Conservation (phyloP, 768 basidiomycete genomes). For the Trametes cinnabarina region DNA sequence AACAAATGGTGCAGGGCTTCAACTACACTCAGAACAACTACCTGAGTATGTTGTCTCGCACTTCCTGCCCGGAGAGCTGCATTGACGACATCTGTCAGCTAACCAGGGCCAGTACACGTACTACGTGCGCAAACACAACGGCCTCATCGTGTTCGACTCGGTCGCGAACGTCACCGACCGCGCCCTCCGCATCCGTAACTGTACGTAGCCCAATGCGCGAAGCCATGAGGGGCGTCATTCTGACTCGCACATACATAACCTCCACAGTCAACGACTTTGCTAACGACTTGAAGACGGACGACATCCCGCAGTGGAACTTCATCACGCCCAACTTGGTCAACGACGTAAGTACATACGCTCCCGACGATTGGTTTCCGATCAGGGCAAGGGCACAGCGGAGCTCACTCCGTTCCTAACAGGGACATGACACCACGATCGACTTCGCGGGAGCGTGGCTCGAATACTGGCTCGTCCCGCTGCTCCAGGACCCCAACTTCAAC, state of each 20-base stretch:
- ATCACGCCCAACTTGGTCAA: slow-evolving; percentile 61
- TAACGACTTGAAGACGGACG: slow-evolving; percentile 47
- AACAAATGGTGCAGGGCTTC: slow-evolving; percentile 32
- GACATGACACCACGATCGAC: slow-evolving; percentile 55
- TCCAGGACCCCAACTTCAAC: slow-evolving; percentile 53
- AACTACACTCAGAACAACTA: slow-evolving; percentile 40
- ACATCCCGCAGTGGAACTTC: slow-evolving; percentile 58
- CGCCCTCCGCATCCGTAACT: slow-evolving; percentile 49
- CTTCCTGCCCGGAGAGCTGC: too few species aligned
- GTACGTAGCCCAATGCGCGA: slow-evolving; percentile 3
- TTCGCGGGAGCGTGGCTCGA: slow-evolving; percentile 46
- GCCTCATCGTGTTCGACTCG: slow-evolving; percentile 50
- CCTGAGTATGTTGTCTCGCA: slow-evolving; percentile 26
- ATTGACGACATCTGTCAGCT: neutral
- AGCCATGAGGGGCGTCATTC: neutral
- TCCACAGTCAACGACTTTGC: slow-evolving; percentile 52
- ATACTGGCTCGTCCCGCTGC: slow-evolving; percentile 52
- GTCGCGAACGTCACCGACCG: slow-evolving; percentile 44
- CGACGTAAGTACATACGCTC: too few species aligned
- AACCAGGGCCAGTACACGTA: slow-evolving; percentile 38
- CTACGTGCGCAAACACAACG: slow-evolving; percentile 59
- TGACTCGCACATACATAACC: neutral
- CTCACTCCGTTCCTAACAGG: neutral
- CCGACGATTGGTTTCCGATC: too few species aligned
- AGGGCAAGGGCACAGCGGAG: too few species aligned